Base-by-base conservation (phyloP, 352 stramenopile genomes). In the Globisporangium iwayamae region DNA sequence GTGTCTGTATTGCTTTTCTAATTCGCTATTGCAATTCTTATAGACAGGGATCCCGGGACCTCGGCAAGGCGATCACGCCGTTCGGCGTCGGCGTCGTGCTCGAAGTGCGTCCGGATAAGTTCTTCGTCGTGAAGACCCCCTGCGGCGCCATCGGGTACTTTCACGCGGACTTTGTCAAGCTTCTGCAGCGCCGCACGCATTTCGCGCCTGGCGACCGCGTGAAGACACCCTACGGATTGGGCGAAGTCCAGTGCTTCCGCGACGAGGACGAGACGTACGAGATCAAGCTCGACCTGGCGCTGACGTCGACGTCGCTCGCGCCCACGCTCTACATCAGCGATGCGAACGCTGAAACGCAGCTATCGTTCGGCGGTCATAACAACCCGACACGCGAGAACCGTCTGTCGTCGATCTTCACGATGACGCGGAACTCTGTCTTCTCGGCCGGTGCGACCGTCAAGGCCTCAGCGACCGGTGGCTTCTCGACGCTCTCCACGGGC, bases 361-460 rank as follows among this genome's bases (percentile, higher is more conserved):
- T 79, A 56, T 63, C 64, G 25, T 66, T 79, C 30, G 77, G 55
- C 30, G 41, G 7, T 48, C 38, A 66, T 60, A 43, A 81, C 48
- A 64, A 51, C 59, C 46, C 45, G 18, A 28, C 45, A n/a, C 45
- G 47, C 47, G 36, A 85, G 51, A 79, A 71, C n/a, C 79, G 82
- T 18, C 62, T 91, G n/a, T 89, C 82, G 16, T 89, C 82, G 50
- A 87, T 91, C 64, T 73, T 91, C 56, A 89, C 76, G 59, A 74
- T 89, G 52, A 91, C 82, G 53, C 70, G 80, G 36, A 86, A 82
- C 61, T 91, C 82, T 36, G 76, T 91, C 59, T 86, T 81, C 67
- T 85, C 78, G 48, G 79, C 82, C 1, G 81, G 78, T 2, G 78
- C 84, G 50, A 83, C 71, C 30, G 79, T 91, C 7, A 88, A 85